Conservation (phyloP, 805 yeast genomes). For the Schwanniomyces polymorphus region DNA sequence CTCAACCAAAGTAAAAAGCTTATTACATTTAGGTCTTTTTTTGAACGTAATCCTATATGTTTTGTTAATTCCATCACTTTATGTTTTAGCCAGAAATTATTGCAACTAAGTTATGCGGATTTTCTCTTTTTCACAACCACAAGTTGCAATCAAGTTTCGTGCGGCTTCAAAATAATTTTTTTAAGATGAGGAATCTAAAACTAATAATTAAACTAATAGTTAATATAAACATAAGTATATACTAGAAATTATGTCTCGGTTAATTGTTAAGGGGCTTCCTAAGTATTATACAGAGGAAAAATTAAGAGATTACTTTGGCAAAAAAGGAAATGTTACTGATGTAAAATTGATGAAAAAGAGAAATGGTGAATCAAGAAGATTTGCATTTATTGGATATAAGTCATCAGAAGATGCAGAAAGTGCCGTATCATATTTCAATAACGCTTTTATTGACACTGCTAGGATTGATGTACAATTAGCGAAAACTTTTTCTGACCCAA, state of each 20-base stretch:
- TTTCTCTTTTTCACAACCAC: slow-evolving; percentile 4
- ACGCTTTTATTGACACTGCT: slow-evolving; percentile 80
- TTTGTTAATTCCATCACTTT: slow-evolving; percentile 26
- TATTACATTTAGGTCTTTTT: slow-evolving; percentile 11
- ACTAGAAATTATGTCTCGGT: slow-evolving; percentile 62
- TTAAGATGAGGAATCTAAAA: slow-evolving; percentile 2
- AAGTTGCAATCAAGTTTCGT: slow-evolving; percentile 5
- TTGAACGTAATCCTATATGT: slow-evolving; percentile 30
- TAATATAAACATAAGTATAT: not conserved
- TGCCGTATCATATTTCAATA: slow-evolving; percentile 75
- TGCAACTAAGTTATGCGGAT: not conserved
- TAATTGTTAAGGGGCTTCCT: slow-evolving; percentile 90
- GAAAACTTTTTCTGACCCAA: slow-evolving; percentile 81
- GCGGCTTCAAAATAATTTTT: slow-evolving; percentile 3
- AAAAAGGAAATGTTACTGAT: slow-evolving; percentile 75
- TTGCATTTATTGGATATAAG: slow-evolving; percentile 89
- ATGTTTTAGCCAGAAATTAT: not conserved
- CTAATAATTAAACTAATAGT: not conserved
- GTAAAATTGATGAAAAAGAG: slow-evolving; percentile 79
- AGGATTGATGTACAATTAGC: slow-evolving; percentile 79
- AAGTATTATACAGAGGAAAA: slow-evolving; percentile 72
- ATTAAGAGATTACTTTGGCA: slow-evolving; percentile 62
- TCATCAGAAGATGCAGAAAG: slow-evolving; percentile 70
- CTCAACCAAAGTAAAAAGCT: slow-evolving; percentile 7
- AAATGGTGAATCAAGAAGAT: slow-evolving; percentile 85